Conservation (phyloP, 192 early-diverging fungal genomes). For the Allomyces macrogynus region DNA sequence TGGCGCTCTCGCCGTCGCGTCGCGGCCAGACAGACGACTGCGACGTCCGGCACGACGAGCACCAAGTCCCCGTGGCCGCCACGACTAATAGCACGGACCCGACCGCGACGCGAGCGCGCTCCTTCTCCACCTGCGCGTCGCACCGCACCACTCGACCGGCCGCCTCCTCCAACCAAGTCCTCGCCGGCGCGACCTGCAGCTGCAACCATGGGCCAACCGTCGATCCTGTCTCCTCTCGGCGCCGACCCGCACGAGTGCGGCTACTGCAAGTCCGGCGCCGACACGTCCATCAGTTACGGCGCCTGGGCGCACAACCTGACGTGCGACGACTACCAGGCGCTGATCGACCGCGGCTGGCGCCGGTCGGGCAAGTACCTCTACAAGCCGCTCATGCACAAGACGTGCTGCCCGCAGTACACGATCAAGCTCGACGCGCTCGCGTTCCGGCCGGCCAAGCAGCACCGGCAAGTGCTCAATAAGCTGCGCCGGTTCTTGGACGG, state of each 20-base stretch:
- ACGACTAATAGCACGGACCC: no score
- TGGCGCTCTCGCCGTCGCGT: no score
- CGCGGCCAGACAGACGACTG: no score
- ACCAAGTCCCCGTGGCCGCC: no score
- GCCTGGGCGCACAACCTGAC: not conserved
- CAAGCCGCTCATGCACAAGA: not conserved
- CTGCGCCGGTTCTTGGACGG: slow-evolving; percentile 33
- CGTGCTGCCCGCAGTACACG: slow-evolving; percentile 5
- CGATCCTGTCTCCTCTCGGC: not conserved
- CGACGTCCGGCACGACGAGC: no score
- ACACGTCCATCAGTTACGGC: not conserved
- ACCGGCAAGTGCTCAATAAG: slow-evolving; percentile 42
- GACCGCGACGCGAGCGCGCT: no score
- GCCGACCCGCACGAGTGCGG: not conserved
- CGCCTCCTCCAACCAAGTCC: no score
- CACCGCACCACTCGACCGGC: no score
- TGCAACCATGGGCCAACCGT: not conserved
- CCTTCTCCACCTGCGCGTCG: no score
- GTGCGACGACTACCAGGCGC: slow-evolving; percentile 16
- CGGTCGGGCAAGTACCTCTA: slow-evolving; percentile 12
- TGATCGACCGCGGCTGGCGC: slow-evolving; percentile 25
- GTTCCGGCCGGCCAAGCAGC: slow-evolving; percentile 36
- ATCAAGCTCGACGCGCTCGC: slow-evolving; percentile 27
- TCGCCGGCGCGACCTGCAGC: no score
- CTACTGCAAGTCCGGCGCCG: not conserved